A percentile compares a stretch with the other conserved stretches of the same genome.
Evolutionary conservation across 768 basidiomycete genomes (phyloP).

Genomic region (Macrolepiota albuminosa): DNA sequence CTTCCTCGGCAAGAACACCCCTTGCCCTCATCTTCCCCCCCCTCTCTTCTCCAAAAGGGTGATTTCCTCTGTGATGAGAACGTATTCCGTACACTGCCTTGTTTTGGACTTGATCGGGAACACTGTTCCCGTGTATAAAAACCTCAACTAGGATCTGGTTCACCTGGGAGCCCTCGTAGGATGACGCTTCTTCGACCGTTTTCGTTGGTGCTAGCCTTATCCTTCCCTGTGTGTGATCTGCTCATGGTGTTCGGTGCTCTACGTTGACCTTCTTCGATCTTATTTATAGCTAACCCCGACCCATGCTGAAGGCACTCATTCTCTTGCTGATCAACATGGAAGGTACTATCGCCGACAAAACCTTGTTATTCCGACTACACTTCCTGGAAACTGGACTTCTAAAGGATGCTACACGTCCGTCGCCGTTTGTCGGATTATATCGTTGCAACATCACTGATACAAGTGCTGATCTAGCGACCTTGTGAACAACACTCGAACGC

Average conservation of each 20-base stretch:
- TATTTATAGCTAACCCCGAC: conserved; percentile 21
- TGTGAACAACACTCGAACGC: conserved; percentile 46
- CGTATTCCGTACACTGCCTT: conserved; percentile 20
- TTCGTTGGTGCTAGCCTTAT: conserved; percentile 28
- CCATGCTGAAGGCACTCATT: conserved; percentile 21
- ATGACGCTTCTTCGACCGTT: conserved; percentile 30
- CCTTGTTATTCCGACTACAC: conserved; percentile 28
- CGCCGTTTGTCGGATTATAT: neutral
- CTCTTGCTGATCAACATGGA: conserved; percentile 12
- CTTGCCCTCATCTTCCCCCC: conserved; percentile 3
- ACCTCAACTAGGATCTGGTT: conserved; percentile 12
- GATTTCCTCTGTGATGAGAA: conserved; percentile 16
- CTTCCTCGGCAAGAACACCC: conserved; percentile 17
- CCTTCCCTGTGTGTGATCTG: conserved; percentile 33
- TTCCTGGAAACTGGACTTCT: conserved; percentile 54
- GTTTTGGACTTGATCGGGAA: conserved; percentile 23
- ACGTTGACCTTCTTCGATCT: neutral
- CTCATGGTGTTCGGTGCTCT: conserved; percentile 2
- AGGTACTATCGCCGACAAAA: conserved; percentile 32
- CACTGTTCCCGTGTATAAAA: conserved; percentile 22
- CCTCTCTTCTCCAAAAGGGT: conserved; percentile 15
- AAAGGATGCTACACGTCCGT: conserved; percentile 60
- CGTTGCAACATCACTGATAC: neutral
- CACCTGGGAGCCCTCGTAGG: conserved; percentile 15
- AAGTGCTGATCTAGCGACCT: conserved; percentile 42